These are phyloP conservation scores for Polytrichum commune DNA, from an alignment of 225 moss, liverwort and hornwort genomes.

Conservation along the genomic window DNA sequence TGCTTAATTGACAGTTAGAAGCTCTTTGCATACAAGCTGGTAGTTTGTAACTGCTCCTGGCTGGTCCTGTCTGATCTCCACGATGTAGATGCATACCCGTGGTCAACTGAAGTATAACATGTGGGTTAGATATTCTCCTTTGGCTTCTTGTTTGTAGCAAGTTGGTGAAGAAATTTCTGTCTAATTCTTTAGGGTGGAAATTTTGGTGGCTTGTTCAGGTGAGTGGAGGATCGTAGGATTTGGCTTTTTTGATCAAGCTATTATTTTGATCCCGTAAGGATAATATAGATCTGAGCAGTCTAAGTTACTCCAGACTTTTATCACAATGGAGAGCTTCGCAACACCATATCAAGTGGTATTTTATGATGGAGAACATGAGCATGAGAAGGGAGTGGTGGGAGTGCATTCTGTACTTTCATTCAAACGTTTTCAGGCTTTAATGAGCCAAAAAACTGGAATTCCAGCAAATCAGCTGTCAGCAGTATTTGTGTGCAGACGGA, in stretches of 20 bases:
- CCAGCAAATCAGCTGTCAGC: slow-evolving; percentile 93
- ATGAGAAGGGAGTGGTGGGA: slow-evolving; percentile 94
- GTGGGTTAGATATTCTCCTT: slow-evolving; percentile 13
- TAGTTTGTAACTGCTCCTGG: slow-evolving; percentile 42
- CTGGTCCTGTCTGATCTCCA: slow-evolving; percentile 34
- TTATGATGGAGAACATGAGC: slow-evolving; percentile 95
- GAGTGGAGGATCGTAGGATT: slow-evolving; percentile 20
- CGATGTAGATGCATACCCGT: slow-evolving; percentile 12
- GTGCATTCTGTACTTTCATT: slow-evolving; percentile 96
- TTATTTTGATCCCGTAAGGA: slow-evolving; percentile 16
- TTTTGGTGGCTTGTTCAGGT: slow-evolving; percentile 30
- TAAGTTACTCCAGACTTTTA: slow-evolving; percentile 4
- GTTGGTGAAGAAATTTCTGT: slow-evolving; percentile 7
- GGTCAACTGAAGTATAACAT: slow-evolving; percentile 13
- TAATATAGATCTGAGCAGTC: slow-evolving; percentile 17
- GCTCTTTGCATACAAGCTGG: slow-evolving; percentile 17
- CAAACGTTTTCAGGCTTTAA: slow-evolving; percentile 94
- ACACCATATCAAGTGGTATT: slow-evolving; percentile 93
- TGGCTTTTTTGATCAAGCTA: slow-evolving; percentile 10
- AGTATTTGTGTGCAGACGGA: slow-evolving; percentile 95
- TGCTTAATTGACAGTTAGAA: slow-evolving; percentile 26
- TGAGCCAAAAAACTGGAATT: slow-evolving; percentile 96
- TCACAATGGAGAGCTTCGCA: slow-evolving; percentile 97
- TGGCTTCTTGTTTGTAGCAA: background rate
- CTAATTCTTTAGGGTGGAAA: slow-evolving; percentile 11